Evolutionary conservation across 2,329 filamentous ascomycete species (phyloP), one percentile per base, ranked within the genome.

Genomic region (Ramichloridium luteum): DNA sequence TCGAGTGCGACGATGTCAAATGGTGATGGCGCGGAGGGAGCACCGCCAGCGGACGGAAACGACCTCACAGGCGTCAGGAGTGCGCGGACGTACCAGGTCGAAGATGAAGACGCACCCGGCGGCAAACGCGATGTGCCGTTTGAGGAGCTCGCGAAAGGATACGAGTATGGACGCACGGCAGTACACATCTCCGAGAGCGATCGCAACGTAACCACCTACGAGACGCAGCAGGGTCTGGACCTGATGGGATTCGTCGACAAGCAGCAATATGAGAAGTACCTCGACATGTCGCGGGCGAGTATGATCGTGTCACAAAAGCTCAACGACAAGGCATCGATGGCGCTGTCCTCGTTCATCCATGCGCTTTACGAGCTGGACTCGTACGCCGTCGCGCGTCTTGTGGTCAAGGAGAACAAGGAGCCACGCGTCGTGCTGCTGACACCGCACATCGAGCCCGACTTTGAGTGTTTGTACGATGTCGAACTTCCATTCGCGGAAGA

Each of bases 401-500:
- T 96, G 0, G 60, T 70, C 4, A 96, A 94, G 51, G 81, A 92
- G 37, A 74, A 75, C 44, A 85, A 82, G 43, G 71, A 82, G 2
- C 88, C 90, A 0, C 51, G 74, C 16, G 62, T 96, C 11, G 59
- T 93, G 1, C 64, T 96, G 10, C 67, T 98, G 26, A 77, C 80
- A 4, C 90, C 90, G 3, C 70, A 74, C 13, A 75, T 93, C 37
- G 82, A 92, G 39, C 64, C 70, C 2, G 77, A 82, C 15, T 74
- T 82, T 42, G 86, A 94, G 54, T 88, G 82, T 46, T 66, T 98
- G 2, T 76, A 93, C 40, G 90, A 98, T 50, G 70, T 92, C 1
- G 84, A 90, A 20, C 65, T 96, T 4, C 90, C 90, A 1, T 98
- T 94, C 49, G 78, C 84, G 2, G 90, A 98, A 61, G 90, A 98